A percentile compares a stretch with the other conserved stretches of the same genome.
Conservation (phyloP, 768 basidiomycete species). For the Russula abietina region DNA sequence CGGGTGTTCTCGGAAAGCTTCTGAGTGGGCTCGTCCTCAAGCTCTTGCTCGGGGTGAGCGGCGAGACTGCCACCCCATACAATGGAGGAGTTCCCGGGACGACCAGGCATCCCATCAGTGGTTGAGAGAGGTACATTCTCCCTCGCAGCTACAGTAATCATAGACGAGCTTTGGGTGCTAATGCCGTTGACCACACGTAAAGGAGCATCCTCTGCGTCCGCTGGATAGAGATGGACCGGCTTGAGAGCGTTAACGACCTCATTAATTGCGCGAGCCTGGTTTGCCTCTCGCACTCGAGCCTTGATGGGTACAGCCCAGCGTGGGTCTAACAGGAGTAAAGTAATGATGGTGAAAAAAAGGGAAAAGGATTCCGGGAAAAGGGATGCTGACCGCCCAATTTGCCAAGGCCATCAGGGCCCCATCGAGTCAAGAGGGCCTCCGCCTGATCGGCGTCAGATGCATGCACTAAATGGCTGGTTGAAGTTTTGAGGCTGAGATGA, state of each 20-base stretch:
- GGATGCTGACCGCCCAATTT: constrained; percentile 70
- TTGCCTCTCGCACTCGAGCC: constrained; percentile 57
- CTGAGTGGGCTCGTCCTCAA: constrained; percentile 41
- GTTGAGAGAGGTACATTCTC: constrained; percentile 51
- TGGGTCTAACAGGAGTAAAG: constrained; percentile 51
- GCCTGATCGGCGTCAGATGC: constrained; percentile 88
- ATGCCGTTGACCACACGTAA: constrained; percentile 78
- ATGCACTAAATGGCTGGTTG: constrained; percentile 75
- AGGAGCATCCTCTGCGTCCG: constrained; percentile 43
- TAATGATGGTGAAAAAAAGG: constrained; percentile 24
- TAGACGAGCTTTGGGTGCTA: constrained; percentile 62
- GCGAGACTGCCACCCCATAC: constrained; percentile 56
- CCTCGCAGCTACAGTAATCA: constrained; percentile 67
- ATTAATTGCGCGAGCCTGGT: constrained; percentile 68
- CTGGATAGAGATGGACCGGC: constrained; percentile 43
- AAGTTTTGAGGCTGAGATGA: constrained; percentile 23
- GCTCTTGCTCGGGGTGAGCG: constrained; percentile 64
- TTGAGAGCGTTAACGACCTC: constrained; percentile 69
- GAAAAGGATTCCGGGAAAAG: constrained; percentile 15
- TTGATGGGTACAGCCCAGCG: constrained; percentile 88
- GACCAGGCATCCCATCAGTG: constrained; percentile 47
- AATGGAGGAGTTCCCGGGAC: constrained; percentile 54
- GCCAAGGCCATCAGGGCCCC: constrained; percentile 84
- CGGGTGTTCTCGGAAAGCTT: constrained; percentile 30
- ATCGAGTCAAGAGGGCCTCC: constrained; percentile 77